Evolutionary conservation across 495 filamentous ascomycete species (phyloP), one percentile per base, ranked within the genome.

Genomic region (Daldinia bambusicola): DNA sequence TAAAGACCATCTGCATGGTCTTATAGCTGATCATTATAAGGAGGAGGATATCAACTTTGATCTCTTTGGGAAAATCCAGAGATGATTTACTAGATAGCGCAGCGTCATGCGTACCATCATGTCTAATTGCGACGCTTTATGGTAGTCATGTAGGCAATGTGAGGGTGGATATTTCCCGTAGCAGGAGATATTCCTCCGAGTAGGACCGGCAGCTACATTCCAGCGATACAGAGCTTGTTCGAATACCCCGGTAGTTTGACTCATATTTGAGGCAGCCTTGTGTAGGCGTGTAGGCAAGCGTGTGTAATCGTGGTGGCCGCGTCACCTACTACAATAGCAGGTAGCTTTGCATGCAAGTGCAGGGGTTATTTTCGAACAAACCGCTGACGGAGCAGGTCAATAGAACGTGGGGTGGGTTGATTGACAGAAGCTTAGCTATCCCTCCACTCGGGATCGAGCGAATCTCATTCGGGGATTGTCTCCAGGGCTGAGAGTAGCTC

Each of bases 1-100:
- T 12, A 91, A 89, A 58, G 90, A 91, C 60, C 93, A 93, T 76
- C 84, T 97, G 7, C 92, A 93, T 77, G 84, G 89, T 62, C 92
- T 95, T 65, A 88, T 95, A 51, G 87, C 87, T 7, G 93, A 96
- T 79, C 93, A 97, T 75, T 97, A 97, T 78, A 90, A 92, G 59
- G 80, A 85, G 41, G 92, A 96, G 77, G 93, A 97, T 77, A 89
- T 92, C 57, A 88, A 85, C 66, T 87, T 93, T 59, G 78, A 81
- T n/a, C 61, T 84, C 41, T 78, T 78, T 37, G 71, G 74, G n/a
- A 77, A 55, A 55, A 68, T 51, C 26, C 70, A 61, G 37, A 60
- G 70, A 66, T 77, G 69, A 75, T 53, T 32, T 53, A 26, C 26
- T 26, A 53, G 50, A 32, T 53, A 30, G 14, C 22, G 10, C 45